Evolutionary conservation across 2,329 filamentous ascomycete genomes (phyloP).

Genomic region (Fusarium lyarnte): DNA sequence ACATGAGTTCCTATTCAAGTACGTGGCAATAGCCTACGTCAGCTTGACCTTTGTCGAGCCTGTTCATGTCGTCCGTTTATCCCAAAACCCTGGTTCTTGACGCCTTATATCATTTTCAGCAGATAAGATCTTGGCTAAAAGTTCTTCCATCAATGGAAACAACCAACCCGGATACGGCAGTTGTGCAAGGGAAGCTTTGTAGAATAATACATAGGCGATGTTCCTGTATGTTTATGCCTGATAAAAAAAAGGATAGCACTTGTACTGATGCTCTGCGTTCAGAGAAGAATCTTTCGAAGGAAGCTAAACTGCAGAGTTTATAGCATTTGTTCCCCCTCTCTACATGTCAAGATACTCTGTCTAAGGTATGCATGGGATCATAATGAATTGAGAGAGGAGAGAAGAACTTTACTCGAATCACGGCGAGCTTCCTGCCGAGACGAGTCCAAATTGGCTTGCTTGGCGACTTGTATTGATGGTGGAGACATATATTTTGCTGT

Average conservation of each 20-base stretch:
- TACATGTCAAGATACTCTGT: neutral
- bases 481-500: neutral
- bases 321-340: neutral
- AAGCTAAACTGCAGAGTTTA: neutral
- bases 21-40: neutral
- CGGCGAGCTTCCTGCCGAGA: neutral
- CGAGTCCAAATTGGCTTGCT: neutral
- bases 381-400: neutral
- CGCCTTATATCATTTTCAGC: neutral
- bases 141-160: neutral
- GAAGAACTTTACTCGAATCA: neutral
- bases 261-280: neutral
- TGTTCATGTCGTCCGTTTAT: neutral
- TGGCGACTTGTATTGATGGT: neutral
- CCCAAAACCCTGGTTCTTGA: neutral
- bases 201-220: neutral
- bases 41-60: neutral
- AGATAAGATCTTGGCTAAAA: slow-evolving; percentile 19
- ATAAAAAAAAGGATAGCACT: neutral
- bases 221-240: neutral
- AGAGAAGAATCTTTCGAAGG: neutral
- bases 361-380: neutral
- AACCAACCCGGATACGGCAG: neutral
- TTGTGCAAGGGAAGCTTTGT: neutral
- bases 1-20: neutral